Base-by-base conservation (phyloP, 164 flowering plant species). In the Brasenia schreberi region DNA sequence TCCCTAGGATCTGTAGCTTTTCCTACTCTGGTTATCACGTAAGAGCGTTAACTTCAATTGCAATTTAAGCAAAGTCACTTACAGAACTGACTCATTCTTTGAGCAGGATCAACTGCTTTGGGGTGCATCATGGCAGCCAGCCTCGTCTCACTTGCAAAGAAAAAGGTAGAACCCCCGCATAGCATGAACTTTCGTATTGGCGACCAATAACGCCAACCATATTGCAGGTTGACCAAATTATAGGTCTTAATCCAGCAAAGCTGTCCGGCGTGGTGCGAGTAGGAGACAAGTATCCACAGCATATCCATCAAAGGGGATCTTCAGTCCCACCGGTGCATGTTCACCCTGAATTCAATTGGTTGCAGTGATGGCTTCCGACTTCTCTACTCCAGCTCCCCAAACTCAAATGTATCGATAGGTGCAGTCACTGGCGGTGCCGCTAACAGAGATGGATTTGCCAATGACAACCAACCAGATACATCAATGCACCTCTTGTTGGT, bases 221-320 rank as follows among this genome's bases (percentile, higher is more conserved):
- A 1, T 19, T 58, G 14, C 68, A 70, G 67, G 92, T 86, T n/a
- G 99, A 95, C 77, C 92, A 95, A 77, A 83, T 92, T 10, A 66
- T 95, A 68, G 99, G 99, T 0, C 78, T 87, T 49, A 95, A 95
- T 65, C 97, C 97, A 1, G 77, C 71, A 11, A 85, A 77, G 67
- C 84, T 82, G 83, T 92, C 97, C 0, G 92, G 84, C 82, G 90
- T 95, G 97, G 99, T 95, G 9, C 97, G 97, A 2, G 92, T 85
- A 17, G 99, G 99, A 17, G 59, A 71, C 0, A 80, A 63, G 64
- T 95, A 80, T 65, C 97, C 97, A 0, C 80, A 72, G 59, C 90
- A 80, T 63, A 72, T 88, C 17, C 99, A 95, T 78, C 99, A 95
- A 68, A 80, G 99, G 59, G 96, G 90, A 7, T 92, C 97, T 6